Evolutionary conservation across 2,329 filamentous ascomycete species (phyloP), one percentile per base, ranked within the genome.

Genomic region (Colletotrichum navitas): DNA sequence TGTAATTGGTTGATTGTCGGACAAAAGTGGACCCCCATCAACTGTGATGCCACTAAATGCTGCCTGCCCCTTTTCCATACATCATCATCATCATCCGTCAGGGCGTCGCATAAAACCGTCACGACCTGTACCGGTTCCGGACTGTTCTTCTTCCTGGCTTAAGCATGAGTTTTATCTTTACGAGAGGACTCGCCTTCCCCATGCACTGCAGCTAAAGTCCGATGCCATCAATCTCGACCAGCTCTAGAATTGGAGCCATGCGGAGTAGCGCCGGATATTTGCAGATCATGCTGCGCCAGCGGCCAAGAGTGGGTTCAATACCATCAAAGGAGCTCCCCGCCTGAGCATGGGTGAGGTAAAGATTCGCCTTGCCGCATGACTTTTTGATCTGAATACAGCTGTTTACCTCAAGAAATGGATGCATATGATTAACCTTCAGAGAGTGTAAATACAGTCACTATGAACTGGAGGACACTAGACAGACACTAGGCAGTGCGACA

Each of bases 1-100:
- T 43, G 7, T 62, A 26, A 67, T 71, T 67, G 63, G 68, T n/a
- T 21, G 36, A 1, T 14, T 2, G 3, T 7, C 47, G 52, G 36
- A 21, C n/a, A 66, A 11, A 52, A 26, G 64, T 54, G 55, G 55
- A 7, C 21, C 11, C 24, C n/a, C 12, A 2, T 26, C 5, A 59
- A 43, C 16, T 51, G 43, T 45, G 21, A 60, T 32, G 56, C 39
- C 43, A n/a, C n/a, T n/a, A n/a, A n/a, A n/a, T n/a, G n/a, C n/a
- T n/a, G n/a, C n/a, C 29, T 47, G 45, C 45, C 32, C 3, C 26
- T 51, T 34, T 12, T 5, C n/a, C 43, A 5, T 18, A 18, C 18
- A 43, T 0, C 43, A 26, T 24, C 26, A 47, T 61, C 36, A 34
- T 34, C 11, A 26, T 47, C 12, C 58, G 59, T 32, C 21, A 36